phyloP scores from a whole-genome alignment of 2,329 filamentous ascomycete species.

The Aspergillus pseudonomiae region DNA sequence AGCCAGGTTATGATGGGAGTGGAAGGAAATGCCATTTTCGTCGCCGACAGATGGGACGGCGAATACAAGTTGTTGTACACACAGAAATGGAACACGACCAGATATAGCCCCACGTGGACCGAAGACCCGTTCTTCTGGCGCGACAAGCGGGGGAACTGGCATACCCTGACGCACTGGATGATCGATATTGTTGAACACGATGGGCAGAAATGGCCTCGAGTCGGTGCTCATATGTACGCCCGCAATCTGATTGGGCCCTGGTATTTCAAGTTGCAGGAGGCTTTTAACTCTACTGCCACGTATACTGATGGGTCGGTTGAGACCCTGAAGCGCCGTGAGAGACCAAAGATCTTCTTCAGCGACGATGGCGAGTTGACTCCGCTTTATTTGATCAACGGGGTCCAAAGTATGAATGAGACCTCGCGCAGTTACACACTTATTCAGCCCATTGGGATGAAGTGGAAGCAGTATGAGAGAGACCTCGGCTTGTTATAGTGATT shows the following conservation, averaged over 20 bases:
- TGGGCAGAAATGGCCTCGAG: constrained; percentile 32
- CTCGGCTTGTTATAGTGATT: not conserved
- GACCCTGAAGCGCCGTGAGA: constrained; percentile 49
- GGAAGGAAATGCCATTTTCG: constrained; percentile 20
- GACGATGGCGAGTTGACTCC: constrained; percentile 51
- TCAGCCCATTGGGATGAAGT: constrained; percentile 40
- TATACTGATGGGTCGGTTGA: constrained; percentile 47
- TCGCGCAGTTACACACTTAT: constrained; percentile 43
- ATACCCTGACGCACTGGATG: constrained; percentile 39
- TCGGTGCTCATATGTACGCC: constrained; percentile 38
- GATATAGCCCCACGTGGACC: constrained; percentile 21
- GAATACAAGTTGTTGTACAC: constrained; percentile 15
- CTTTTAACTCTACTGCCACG: constrained; percentile 28
- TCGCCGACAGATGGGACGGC: constrained; percentile 13
- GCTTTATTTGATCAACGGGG: constrained; percentile 52
- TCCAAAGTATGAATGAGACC: constrained; percentile 45
- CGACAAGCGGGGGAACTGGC: constrained; percentile 40
- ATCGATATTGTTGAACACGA: constrained; percentile 29
- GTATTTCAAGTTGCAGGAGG: constrained; percentile 35
- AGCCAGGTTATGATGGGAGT: constrained; percentile 9
- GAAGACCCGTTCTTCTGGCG: constrained; percentile 43
- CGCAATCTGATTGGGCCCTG: constrained; percentile 32
- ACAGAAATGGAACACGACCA: constrained; percentile 11
- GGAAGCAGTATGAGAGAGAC: constrained; percentile 11
- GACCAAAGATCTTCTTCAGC: constrained; percentile 55